Base-by-base conservation (phyloP, 2,329 filamentous ascomycete species). In the Dactylella cylindrospora region DNA sequence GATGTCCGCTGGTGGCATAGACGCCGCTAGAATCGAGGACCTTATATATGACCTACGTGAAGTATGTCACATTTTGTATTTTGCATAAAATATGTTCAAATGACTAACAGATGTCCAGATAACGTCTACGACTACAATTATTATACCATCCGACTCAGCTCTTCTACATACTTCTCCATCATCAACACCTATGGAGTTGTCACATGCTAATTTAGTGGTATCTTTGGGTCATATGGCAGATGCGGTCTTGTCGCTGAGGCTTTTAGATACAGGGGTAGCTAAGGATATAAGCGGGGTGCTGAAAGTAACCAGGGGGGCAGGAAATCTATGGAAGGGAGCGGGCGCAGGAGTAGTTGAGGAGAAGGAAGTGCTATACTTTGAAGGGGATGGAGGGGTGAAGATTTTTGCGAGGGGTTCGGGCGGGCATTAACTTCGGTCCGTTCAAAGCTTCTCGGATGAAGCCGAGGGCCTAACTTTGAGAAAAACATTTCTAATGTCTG, bases 251-350 rank as follows among this genome's bases (percentile, higher is more conserved):
- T 82, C 86, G 64, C 75, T 93, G 55, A 78, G 90, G 46, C 79
- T 84, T 69, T 73, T 97, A 62, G 90, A 95, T 70, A 95, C 90
- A 0, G 91, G 91, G 0, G 84, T 84, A n/a, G 90, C 91, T 65
- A 84, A 80, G 71, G 91, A 96, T 73, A 88, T 97, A 25, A 95
- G 88, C 73, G 91, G 91, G 2, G 89, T 95, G 35, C 70, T 96
- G 65, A 80, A 90, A 66, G 78, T 93, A 43, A 90, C 86, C 13
- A 77, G 78, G 36, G 84, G 84, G 2, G 76, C 75, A 12, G 73
- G 70, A 8, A 31, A 71, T 69, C 66, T 75, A 70, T 33, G 70
- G 67, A 12, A 67, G 62, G 13, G 70, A 13, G 38, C 47, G 8
- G 32, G 41, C 3, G 44, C 29, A 12, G 54, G 47, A 8, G 22